phyloP scores from a whole-genome alignment of 139 green algal species.

The Chlorella sp. region DNA sequence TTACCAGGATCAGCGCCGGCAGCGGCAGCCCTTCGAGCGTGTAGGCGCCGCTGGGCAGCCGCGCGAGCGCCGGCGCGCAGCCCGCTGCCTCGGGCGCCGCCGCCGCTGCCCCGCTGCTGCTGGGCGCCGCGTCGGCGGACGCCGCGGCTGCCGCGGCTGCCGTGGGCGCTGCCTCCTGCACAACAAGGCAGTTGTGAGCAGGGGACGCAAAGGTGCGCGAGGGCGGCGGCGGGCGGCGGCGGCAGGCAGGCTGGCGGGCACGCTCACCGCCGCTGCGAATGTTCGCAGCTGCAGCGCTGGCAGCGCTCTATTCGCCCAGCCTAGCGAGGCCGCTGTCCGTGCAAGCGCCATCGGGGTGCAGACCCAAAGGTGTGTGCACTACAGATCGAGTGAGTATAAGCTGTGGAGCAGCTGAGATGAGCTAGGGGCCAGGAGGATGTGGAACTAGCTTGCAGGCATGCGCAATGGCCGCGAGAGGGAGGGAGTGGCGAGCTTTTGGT shows the following conservation, averaged over 20 bases:
- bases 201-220: background rate
- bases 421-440: no score
- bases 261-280: no score
- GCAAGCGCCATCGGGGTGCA: no score
- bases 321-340: no score
- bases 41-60: slow-evolving; percentile 10
- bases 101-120: background rate
- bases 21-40: slow-evolving; percentile 29
- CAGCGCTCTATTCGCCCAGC: no score
- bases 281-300: background rate
- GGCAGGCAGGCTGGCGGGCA: background rate
- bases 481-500: no score
- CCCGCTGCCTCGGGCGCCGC: background rate
- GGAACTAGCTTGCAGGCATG: no score
- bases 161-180: background rate
- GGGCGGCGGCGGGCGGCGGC: background rate
- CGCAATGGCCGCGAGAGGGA: no score
- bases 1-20: slow-evolving; percentile 9
- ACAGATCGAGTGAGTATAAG: no score
- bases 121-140: background rate
- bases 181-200: background rate
- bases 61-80: background rate
- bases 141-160: background rate
- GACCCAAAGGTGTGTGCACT: no score
- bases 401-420: no score